Evolutionary conservation across 768 basidiomycete species (phyloP).

Genomic region (Russula compacta): DNA sequence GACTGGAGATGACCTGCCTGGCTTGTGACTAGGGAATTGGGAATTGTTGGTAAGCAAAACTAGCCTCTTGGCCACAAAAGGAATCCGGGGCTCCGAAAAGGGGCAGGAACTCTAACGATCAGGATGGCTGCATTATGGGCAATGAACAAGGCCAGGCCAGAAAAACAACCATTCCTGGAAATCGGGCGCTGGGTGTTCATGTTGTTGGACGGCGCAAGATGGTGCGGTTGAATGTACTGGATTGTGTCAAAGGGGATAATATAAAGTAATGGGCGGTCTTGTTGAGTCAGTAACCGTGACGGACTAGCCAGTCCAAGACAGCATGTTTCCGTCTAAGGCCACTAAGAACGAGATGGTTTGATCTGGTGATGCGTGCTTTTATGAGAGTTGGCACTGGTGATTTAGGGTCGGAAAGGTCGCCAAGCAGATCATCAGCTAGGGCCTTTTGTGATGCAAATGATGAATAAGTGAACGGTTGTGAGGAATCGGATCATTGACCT

Average conservation of each 20-base stretch:
- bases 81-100: background rate
- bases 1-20: background rate
- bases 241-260: slow-evolving; percentile 14
- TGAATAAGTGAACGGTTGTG: background rate
- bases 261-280: slow-evolving; percentile 12
- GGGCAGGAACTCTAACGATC: slow-evolving; percentile 4
- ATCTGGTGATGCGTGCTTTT: slow-evolving; percentile 37
- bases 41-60: background rate
- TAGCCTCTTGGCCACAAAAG: background rate
- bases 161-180: background rate
- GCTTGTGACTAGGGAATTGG: background rate
- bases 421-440: slow-evolving; percentile 47
- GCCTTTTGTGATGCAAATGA: slow-evolving; percentile 30
- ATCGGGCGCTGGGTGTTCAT: background rate
- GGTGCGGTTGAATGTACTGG: slow-evolving; percentile 1
- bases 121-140: background rate
- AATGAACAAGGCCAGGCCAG: background rate
- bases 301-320: slow-evolving; percentile 53
- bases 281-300: slow-evolving; percentile 48
- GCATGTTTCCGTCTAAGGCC: slow-evolving; percentile 58
- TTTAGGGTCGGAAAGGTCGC: slow-evolving; percentile 39
- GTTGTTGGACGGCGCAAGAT: slow-evolving; percentile 3
- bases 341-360: slow-evolving; percentile 47
- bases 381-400: slow-evolving; percentile 42
- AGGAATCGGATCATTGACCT: slow-evolving; percentile 33